Base-by-base conservation (phyloP, 768 basidiomycete species). In the Boletus tomentosulus region DNA sequence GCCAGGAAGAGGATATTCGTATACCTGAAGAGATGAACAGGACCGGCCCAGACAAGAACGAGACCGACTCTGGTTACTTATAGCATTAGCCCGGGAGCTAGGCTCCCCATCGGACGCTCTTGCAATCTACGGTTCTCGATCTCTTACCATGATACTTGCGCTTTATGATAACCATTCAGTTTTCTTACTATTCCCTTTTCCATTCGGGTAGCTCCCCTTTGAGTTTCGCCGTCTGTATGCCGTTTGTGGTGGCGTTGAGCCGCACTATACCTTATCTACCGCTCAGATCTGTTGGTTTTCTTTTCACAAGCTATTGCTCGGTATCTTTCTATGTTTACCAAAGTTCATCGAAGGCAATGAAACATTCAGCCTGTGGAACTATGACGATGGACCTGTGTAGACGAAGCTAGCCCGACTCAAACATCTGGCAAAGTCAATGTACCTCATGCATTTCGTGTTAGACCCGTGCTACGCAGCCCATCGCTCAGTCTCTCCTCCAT, bases 401-500 rank as follows among this genome's bases (percentile, higher is more conserved):
- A 35, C 24, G 15, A 46, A 46, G 43, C 15, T 7, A 37, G n/a
- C 12, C 24, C 15, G 22, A 24, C 25, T 10, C 10, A 5, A 41
- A 24, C 10, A 16, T 24, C 9, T 11, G 31, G 31, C 31, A 22
- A 24, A 24, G 4, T 38, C 4, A 12, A 39, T 9, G 24, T 1
- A 12, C 16, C 1, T 49, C 12, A 37, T 22, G 19, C 51, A 38
- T 41, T 25, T 34, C 19, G 10, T 31, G 27, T 19, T 16, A 56
- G 31, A 16, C 55, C 52, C 12, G 57, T 56, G 30, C 47, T 53
- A 4, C 22, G 53, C 6, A 70, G 51, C 19, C 67, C 71, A 43
- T 46, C 53, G 22, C 57, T 8, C 8, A 69, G 59, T 16, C 52
- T 63, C 57, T 76, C 77, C 54, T 71, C 73, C 78, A 86, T 80